Conservation (phyloP, 306 rosid genomes). For the Citrullus amarus region DNA sequence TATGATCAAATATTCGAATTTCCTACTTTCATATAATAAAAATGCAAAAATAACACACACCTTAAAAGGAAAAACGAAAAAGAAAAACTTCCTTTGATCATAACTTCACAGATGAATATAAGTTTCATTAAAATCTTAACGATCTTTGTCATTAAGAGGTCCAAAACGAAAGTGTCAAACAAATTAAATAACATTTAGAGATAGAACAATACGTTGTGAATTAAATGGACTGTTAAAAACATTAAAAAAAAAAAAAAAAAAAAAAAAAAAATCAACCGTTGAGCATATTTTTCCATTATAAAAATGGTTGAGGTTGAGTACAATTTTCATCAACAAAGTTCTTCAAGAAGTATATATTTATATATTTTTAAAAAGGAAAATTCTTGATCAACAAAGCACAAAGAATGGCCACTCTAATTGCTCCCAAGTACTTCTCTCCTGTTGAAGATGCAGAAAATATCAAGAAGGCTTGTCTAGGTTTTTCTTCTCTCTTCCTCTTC, state of each 20-base stretch:
- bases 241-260: background rate
- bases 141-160: background rate
- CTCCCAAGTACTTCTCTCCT: conserved; percentile 25
- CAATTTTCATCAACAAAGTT: background rate
- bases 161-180: too few species aligned
- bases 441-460: conserved; percentile 37
- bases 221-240: background rate
- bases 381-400: background rate
- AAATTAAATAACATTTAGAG: background rate
- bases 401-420: conserved; percentile 25
- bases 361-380: background rate
- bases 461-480: conserved; percentile 45
- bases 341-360: background rate
- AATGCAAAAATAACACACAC: background rate
- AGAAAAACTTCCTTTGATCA: background rate
- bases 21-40: too few species aligned
- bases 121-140: background rate
- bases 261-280: background rate
- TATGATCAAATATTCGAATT: too few species aligned
- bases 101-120: background rate
- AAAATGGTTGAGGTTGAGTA: background rate
- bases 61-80: background rate
- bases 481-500: background rate
- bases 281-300: background rate
- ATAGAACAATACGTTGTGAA: background rate